A percentile compares a stretch with the other conserved stretches of the same genome.
These are phyloP conservation scores for Zymoseptoria crescenta DNA, from an alignment of 2,329 filamentous ascomycete species.

Conservation along the genomic window DNA sequence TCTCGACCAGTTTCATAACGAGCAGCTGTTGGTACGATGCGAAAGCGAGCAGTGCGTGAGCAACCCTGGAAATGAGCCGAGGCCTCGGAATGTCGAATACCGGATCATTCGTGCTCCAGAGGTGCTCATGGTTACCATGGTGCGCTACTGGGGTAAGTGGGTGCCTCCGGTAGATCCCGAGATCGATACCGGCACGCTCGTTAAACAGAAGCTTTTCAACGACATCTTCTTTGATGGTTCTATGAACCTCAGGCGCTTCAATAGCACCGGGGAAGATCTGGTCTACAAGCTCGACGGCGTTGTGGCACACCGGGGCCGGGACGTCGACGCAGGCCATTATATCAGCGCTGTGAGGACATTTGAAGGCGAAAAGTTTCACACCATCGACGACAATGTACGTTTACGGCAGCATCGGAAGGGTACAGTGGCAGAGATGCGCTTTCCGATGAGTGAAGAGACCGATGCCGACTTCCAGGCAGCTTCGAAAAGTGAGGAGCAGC, in stretches of 20 bases:
- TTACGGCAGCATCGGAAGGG: too few relatives aligned
- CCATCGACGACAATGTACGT: not conserved
- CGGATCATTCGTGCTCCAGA: not conserved
- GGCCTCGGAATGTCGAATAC: not conserved
- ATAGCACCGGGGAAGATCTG: not conserved
- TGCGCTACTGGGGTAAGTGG: not conserved
- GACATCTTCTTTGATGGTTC: not conserved
- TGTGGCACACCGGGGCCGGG: not conserved
- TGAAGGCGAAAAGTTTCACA: not conserved
- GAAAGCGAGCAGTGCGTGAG: too few relatives aligned
- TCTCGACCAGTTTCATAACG: too few relatives aligned
- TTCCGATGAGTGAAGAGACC: too few relatives aligned
- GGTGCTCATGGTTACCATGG: not conserved
- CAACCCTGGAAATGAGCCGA: too few relatives aligned
- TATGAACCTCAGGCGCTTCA: not conserved
- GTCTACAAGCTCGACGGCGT: conserved; percentile 1
- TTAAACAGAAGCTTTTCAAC: not conserved
- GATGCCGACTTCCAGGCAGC: not conserved
- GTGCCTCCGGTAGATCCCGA: too few relatives aligned
- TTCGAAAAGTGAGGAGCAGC: too few relatives aligned
- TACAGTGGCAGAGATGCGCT: too few relatives aligned
- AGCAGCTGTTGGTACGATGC: too few relatives aligned
- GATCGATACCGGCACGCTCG: not conserved
- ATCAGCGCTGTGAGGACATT: not conserved
- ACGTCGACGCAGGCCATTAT: not conserved